Evolutionary conservation across 2,329 filamentous ascomycete genomes (phyloP), one percentile per base, ranked within the genome.

Genomic region (Pyrenophora seminiperda): DNA sequence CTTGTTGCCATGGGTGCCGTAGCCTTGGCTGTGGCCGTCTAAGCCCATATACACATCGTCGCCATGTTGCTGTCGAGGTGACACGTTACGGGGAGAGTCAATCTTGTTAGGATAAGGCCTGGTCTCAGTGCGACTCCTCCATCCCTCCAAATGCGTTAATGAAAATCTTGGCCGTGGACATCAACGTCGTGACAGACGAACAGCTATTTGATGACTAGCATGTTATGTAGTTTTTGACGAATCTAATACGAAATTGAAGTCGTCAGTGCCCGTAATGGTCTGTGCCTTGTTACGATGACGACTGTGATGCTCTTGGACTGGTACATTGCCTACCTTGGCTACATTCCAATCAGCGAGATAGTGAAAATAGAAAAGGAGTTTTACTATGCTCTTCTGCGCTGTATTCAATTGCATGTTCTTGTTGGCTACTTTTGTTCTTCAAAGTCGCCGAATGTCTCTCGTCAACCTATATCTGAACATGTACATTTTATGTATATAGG

Each of bases 1-100:
- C 39, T 68, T 15, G 33, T 67, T 24, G 62, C 46, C 44, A 62
- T 52, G 20, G 63, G 62, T 37, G 59, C 61, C 52, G 56, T 50
- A 37, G 59, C 53, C 32, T 48, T 66, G 41, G 59, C 53, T 47
- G 49, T 53, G 36, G 38, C 63, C 20, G 58, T 51, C 57, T 67
- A 54, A 53, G 39, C 39, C 13, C n/a, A 32, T 19, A 17, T 17
- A 36, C 18, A 43, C 32, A 24, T 17, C 15, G 22, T 42, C 29
- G 1, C n/a, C 31, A 17, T 34, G 22, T 29, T 24, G 24, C 24
- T 4, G 22, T 31, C 7, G 46, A 42, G 32, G 17, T 37, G 49
- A 41, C 27, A 30, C 30, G 31, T 48, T 15, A 42, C 43, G 14
- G 47, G 48, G 32, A 31, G 42, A 37, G 34, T 49, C 32, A 17